phyloP scores from a whole-genome alignment of 306 rosid species.

The Rosa rugosa region DNA sequence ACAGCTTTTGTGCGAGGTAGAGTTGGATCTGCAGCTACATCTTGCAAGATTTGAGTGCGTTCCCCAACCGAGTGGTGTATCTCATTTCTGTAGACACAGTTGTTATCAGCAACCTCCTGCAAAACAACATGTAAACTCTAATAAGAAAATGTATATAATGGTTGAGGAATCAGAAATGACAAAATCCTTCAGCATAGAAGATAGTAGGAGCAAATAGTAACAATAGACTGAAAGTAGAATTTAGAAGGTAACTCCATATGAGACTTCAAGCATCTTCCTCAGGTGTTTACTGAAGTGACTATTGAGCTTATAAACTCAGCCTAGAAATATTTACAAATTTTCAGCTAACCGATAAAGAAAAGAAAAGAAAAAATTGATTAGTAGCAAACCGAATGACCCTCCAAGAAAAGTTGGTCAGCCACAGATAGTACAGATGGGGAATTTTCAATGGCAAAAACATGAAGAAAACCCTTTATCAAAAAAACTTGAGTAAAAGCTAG shows the following conservation, averaged over 20 bases:
- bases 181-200: background rate
- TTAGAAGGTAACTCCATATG: background rate
- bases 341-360: background rate
- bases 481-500: background rate
- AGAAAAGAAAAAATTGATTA: background rate
- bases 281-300: background rate
- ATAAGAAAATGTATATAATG: background rate
- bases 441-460: background rate
- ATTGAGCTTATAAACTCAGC: background rate
- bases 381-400: background rate
- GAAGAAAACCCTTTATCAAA: background rate
- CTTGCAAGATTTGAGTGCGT: slow-evolving; percentile 87
- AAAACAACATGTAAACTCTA: background rate
- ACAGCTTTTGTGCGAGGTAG: slow-evolving; percentile 97
- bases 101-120: slow-evolving; percentile 93
- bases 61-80: slow-evolving; percentile 90
- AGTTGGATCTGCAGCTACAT: slow-evolving; percentile 96
- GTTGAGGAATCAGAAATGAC: background rate
- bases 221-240: background rate
- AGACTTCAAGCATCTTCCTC: background rate
- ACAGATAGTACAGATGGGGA: no score
- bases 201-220: background rate
- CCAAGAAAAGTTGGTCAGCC: background rate
- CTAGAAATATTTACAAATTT: background rate
- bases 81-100: slow-evolving; percentile 88